Evolutionary conservation across 1,284 basidiomycete species (phyloP).

Genomic region (Lentinus polychrous): DNA sequence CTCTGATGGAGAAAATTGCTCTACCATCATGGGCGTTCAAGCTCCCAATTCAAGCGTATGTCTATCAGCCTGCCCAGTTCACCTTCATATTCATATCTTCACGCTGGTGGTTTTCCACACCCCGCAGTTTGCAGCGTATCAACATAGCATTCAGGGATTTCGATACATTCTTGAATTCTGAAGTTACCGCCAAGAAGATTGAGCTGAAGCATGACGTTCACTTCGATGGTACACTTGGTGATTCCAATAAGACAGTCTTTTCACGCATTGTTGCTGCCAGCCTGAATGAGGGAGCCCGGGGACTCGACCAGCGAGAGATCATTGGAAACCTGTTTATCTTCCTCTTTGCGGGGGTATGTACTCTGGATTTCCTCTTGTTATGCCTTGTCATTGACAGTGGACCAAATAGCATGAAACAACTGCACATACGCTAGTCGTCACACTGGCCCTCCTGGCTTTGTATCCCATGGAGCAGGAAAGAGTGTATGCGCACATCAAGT

Average conservation of each 20-base stretch:
- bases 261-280: conserved; percentile 12
- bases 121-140: conserved; percentile 3
- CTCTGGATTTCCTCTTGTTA: neutral
- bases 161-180: conserved; percentile 6
- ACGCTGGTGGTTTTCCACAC: neutral
- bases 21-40: conserved; percentile 10
- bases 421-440: conserved; percentile 11
- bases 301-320: conserved; percentile 11
- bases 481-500: conserved; percentile 9
- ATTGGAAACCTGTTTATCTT: conserved; percentile 16
- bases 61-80: neutral
- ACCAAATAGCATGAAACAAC: conserved; percentile 12
- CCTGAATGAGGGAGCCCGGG: conserved; percentile 10
- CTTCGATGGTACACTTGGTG: neutral
- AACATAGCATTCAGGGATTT: conserved; percentile 7
- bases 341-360: conserved; percentile 15
- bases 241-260: conserved; percentile 12
- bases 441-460: conserved; percentile 13
- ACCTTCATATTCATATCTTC: too few species aligned
- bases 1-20: conserved; percentile 3
- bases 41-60: conserved; percentile 11
- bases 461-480: conserved; percentile 12
- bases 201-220: conserved; percentile 9
- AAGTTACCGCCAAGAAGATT: conserved; percentile 7
- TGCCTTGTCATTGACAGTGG: neutral